Evolutionary conservation across 768 basidiomycete genomes (phyloP), one percentile per base, ranked within the genome.

Genomic region (Galerina marginata): DNA sequence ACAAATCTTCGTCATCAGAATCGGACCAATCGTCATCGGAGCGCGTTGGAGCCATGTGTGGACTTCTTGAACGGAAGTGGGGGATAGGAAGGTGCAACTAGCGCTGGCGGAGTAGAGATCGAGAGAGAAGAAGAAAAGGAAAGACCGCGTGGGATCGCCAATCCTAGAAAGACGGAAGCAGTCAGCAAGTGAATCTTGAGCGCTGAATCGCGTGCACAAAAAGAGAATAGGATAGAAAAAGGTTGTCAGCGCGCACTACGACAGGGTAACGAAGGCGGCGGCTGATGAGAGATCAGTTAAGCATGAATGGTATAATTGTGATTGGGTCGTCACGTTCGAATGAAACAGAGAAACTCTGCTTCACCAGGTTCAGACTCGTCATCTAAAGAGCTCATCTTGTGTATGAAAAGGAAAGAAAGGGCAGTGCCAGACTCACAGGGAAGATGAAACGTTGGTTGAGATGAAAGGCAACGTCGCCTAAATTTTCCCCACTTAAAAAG

Each of bases 251-350:
- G 63, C n/a, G 47, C 58, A 47, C 53, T 56, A 61, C 50, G 61
- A 54, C n/a, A 54, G 54, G 59, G 60, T 64, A 62, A 66, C 50
- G 67, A 56, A 59, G 42, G 15, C 9, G 26, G 26, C 36, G 47
- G 46, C 23, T 26, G 36, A 58, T 60, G 63, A 69, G 71, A 67
- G 68, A 76, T 93, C 93, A 94, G 93, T 78, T 81, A 89, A 81
- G 92, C 93, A 94, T 95, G 93, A 95, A 95, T 94, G 92, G 92
- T 90, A 90, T 79, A 80, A 71, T 74, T 77, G 23, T 75, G 71
- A 76, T 74, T 60, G 79, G 78, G 67, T 93, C 91, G 85, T 92
- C 92, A 89, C 70, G 62, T 79, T 76, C 59, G 66, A 65, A 66
- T 64, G 67, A 33, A 69, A 75, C 73, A 81, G 83, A 86, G 87